phyloP scores from a whole-genome alignment of 2,329 filamentous ascomycete species.

The Neurospora crassa region DNA sequence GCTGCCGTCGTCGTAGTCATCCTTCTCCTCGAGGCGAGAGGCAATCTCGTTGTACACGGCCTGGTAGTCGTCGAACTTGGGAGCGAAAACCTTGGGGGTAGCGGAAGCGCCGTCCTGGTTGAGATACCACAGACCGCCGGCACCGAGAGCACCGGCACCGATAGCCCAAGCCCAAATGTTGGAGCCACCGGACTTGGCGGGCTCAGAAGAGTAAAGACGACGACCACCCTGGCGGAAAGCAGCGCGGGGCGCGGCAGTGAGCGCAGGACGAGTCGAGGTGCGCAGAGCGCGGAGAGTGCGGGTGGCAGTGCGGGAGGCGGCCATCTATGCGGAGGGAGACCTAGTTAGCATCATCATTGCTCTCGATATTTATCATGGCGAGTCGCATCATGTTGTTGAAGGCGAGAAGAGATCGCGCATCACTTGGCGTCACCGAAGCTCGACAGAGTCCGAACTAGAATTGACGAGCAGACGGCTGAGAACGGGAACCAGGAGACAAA shows the following conservation, averaged over 20 bases:
- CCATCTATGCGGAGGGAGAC: slow-evolving; percentile 27
- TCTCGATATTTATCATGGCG: not conserved
- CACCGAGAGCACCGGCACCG: slow-evolving; percentile 48
- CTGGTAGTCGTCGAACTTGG: slow-evolving; percentile 83
- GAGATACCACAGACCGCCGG: slow-evolving; percentile 58
- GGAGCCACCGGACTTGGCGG: slow-evolving; percentile 40
- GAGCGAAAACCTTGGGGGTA: slow-evolving; percentile 53
- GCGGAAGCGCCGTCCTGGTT: slow-evolving; percentile 41
- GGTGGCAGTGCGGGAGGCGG: slow-evolving; percentile 28
- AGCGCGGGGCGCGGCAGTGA: slow-evolving; percentile 52
- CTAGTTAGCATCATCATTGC: slow-evolving; percentile 5
- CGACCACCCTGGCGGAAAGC: slow-evolving; percentile 65
- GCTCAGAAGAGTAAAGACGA: slow-evolving; percentile 70
- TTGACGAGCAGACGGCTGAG: not conserved
- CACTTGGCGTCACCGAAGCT: not conserved
- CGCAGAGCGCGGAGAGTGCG: slow-evolving; percentile 52
- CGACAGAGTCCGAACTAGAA: not conserved
- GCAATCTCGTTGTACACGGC: slow-evolving; percentile 89
- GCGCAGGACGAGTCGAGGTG: slow-evolving; percentile 47
- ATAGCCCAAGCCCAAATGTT: slow-evolving; percentile 45
- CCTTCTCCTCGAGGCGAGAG: slow-evolving; percentile 69
- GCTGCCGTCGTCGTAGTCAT: slow-evolving; percentile 93
- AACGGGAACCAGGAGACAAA: not conserved
- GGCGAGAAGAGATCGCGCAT: not conserved
- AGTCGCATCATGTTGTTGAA: not conserved